Evolutionary conservation across 352 stramenopile species (phyloP).

Genomic region (Pelagophyceae sp.): DNA sequence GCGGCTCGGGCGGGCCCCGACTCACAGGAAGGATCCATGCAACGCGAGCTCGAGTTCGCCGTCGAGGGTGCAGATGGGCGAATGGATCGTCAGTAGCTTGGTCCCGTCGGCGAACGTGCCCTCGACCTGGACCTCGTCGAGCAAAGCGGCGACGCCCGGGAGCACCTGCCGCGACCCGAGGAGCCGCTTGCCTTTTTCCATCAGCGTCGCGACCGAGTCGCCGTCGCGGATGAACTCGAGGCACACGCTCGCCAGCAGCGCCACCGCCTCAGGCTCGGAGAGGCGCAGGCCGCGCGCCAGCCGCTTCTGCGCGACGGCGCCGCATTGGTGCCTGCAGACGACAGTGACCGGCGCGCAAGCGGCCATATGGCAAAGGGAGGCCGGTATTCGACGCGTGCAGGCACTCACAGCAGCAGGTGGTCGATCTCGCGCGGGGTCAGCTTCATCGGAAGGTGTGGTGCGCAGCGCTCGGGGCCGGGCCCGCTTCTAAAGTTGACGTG

Average conservation of each 20-base stretch:
- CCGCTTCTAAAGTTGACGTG: too few relatives aligned
- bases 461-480: too few relatives aligned
- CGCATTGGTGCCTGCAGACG: constrained; percentile 72
- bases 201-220: constrained; percentile 67
- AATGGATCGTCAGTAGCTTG: constrained; percentile 89
- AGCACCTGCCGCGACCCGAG: constrained; percentile 74
- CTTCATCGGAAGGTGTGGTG: too few relatives aligned
- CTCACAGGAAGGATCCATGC: constrained; percentile 86
- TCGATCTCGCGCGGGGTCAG: constrained; percentile 55
- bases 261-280: constrained; percentile 82
- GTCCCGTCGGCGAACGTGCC: constrained; percentile 93
- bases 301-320: constrained; percentile 82
- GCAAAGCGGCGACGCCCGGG: constrained; percentile 71
- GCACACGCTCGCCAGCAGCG: constrained; percentile 83
- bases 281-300: constrained; percentile 77
- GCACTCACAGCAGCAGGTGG: constrained; percentile 58
- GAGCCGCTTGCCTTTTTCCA: constrained; percentile 67
- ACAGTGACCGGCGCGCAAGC: too few relatives aligned
- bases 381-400: background rate
- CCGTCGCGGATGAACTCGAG: constrained; percentile 90
- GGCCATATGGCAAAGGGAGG: background rate
- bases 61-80: constrained; percentile 59
- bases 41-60: constrained; percentile 76
- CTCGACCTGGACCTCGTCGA: constrained; percentile 90
- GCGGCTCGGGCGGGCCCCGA: too few relatives aligned